Evolutionary conservation across 2,329 filamentous ascomycete genomes (phyloP).

Genomic region (Claviceps africana): DNA sequence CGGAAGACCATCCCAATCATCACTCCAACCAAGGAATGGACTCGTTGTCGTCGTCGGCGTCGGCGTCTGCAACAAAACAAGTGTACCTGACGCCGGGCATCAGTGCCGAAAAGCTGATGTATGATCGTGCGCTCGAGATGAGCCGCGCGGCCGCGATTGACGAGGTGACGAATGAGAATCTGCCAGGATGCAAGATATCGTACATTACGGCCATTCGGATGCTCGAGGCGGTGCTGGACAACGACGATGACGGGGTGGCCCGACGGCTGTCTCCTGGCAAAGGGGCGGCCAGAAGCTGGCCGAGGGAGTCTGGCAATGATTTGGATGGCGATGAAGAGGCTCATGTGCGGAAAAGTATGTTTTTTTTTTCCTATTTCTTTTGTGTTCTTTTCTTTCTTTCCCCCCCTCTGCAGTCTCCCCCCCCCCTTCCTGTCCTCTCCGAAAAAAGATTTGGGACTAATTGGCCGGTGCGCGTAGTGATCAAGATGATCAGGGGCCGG

Average conservation of each 20-base stretch:
- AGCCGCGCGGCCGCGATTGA: slow-evolving; percentile 87
- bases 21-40: slow-evolving; percentile 60
- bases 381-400: too few relatives aligned
- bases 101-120: slow-evolving; percentile 95
- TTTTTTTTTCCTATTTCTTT: too few relatives aligned
- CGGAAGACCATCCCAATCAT: slow-evolving; percentile 73
- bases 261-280: slow-evolving; percentile 23
- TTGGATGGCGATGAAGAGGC: slow-evolving; percentile 58
- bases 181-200: slow-evolving; percentile 76
- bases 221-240: slow-evolving; percentile 86
- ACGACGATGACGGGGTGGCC: slow-evolving; percentile 45
- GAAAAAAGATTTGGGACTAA: background rate
- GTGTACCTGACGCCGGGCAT: slow-evolving; percentile 78
- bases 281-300: slow-evolving; percentile 26
- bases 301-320: slow-evolving; percentile 25
- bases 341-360: slow-evolving; percentile 58
- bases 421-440: background rate
- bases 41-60: slow-evolving; percentile 39
- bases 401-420: too few relatives aligned
- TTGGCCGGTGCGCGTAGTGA: slow-evolving; percentile 28
- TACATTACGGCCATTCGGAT: slow-evolving; percentile 90
- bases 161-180: slow-evolving; percentile 83
- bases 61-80: slow-evolving; percentile 56
- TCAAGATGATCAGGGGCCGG: slow-evolving; percentile 46
- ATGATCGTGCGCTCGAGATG: slow-evolving; percentile 94